Evolutionary conservation across 2,329 filamentous ascomycete genomes (phyloP).

Genomic region (Fusarium kyushuense): DNA sequence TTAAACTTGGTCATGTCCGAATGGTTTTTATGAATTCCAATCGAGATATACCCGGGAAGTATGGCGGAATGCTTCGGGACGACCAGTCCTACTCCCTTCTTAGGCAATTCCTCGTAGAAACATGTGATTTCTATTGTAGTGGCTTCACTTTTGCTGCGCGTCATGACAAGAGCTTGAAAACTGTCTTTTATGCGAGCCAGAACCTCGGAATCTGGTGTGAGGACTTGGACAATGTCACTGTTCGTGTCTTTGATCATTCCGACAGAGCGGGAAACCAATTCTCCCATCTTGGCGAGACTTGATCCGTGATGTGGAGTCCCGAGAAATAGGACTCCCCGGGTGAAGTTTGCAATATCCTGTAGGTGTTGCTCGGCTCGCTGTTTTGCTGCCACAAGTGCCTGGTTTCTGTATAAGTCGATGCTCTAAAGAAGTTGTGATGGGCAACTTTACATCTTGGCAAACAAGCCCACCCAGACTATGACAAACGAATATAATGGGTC

Average conservation of each 20-base stretch:
- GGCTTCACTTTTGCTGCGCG: background rate
- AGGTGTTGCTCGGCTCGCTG: slow-evolving; percentile 28
- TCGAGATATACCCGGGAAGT: slow-evolving; percentile 12
- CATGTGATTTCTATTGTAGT: slow-evolving; percentile 28
- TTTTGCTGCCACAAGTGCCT: slow-evolving; percentile 27
- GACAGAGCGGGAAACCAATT: slow-evolving; percentile 16
- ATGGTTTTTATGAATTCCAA: slow-evolving; percentile 29
- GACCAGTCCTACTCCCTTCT: slow-evolving; percentile 8
- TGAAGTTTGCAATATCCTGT: slow-evolving; percentile 12
- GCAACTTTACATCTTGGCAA: slow-evolving; percentile 33
- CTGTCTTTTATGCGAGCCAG: slow-evolving; percentile 24
- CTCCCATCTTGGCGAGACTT: slow-evolving; percentile 27
- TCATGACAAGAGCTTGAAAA: slow-evolving; percentile 23
- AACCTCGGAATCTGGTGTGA: slow-evolving; percentile 30
- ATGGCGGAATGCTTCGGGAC: slow-evolving; percentile 35
- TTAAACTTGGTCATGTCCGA: slow-evolving; percentile 27
- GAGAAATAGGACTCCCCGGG: slow-evolving; percentile 30
- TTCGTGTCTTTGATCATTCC: slow-evolving; percentile 36
- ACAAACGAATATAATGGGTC: slow-evolving; percentile 37
- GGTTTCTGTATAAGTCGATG: background rate
- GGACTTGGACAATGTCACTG: slow-evolving; percentile 16
- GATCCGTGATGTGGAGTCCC: slow-evolving; percentile 38
- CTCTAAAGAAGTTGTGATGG: background rate
- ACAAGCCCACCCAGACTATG: slow-evolving; percentile 37
- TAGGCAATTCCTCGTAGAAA: slow-evolving; percentile 40